Percentiles rank a stretch among this genome's conserved stretches.
phyloP scores from a whole-genome alignment of 148 eudicot species.

The Fagopyrum homotropicum region DNA sequence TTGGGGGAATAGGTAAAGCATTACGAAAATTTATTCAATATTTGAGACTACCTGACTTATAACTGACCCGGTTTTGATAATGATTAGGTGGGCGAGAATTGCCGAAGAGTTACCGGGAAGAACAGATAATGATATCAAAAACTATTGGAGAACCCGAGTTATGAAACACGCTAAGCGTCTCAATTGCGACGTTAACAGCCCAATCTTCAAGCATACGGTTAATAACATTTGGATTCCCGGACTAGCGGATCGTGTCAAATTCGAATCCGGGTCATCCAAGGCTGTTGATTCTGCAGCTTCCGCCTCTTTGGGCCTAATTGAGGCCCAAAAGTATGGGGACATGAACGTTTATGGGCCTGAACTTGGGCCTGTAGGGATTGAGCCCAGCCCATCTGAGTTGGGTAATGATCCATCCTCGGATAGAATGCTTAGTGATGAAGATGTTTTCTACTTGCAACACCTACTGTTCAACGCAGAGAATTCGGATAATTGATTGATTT shows the following conservation, averaged over 20 bases:
- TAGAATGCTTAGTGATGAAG: not conserved
- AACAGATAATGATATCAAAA: not conserved
- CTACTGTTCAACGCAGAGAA: not conserved
- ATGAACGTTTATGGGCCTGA: not conserved
- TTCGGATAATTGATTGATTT: not conserved
- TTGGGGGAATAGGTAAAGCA: constrained; percentile 13
- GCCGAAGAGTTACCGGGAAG: not conserved
- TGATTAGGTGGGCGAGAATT: not conserved
- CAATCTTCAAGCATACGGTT: not conserved
- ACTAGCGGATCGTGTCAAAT: not conserved
- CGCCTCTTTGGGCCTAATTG: not conserved
- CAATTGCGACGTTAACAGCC: not conserved
- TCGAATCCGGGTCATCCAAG: not conserved
- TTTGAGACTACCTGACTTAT: not conserved
- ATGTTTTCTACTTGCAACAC: not conserved
- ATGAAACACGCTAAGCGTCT: not conserved
- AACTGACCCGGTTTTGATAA: not conserved
- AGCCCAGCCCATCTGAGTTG: not conserved
- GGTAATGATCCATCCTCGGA: not conserved
- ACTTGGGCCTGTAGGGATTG: not conserved
- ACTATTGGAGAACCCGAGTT: not conserved
- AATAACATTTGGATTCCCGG: not conserved
- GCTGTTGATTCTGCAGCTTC: not conserved
- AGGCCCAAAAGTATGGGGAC: not conserved
- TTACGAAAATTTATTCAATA: not conserved